A percentile compares a stretch with the other conserved stretches of the same genome.
These are phyloP conservation scores for Meyerozyma guilliermondii DNA, from an alignment of 1,139 yeast species.

Conservation along the genomic window DNA sequence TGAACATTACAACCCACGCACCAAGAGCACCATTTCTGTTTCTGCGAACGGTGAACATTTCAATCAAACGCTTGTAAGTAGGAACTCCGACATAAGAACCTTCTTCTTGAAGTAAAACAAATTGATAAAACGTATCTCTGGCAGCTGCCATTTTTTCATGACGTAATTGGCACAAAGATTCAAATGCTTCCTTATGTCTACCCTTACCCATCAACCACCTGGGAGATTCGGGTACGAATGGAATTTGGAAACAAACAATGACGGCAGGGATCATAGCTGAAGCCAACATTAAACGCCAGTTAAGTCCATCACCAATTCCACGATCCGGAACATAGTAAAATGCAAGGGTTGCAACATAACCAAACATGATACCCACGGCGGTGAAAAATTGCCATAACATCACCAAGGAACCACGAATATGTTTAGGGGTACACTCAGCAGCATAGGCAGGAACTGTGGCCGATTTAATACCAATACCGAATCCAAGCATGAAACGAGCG, in stretches of 20 bases:
- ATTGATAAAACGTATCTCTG: conserved; percentile 24
- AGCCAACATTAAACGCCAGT: conserved; percentile 82
- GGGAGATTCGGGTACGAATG: conserved; percentile 35
- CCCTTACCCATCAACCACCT: conserved; percentile 28
- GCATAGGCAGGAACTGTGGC: conserved; percentile 80
- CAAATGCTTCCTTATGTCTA: conserved; percentile 20
- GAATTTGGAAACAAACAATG: conserved; percentile 62
- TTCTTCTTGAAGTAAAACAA: conserved; percentile 52
- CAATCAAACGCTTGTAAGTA: conserved; percentile 45
- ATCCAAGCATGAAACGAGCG: conserved; percentile 67
- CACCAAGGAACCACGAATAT: conserved; percentile 72
- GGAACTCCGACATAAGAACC: conserved; percentile 49
- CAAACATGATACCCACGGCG: conserved; percentile 81
- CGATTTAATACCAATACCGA: conserved; percentile 77
- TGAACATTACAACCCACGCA: conserved; percentile 78
- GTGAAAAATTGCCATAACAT: conserved; percentile 92
- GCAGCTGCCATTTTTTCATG: conserved; percentile 19
- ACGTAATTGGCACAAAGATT: conserved; percentile 15
- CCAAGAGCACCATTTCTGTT: conserved; percentile 80
- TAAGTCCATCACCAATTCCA: conserved; percentile 48
- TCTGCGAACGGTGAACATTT: conserved; percentile 65
- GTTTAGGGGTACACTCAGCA: conserved; percentile 76
- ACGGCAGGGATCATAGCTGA: conserved; percentile 73
- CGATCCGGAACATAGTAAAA: conserved; percentile 32
- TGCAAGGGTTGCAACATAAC: conserved; percentile 67